Base-by-base conservation (phyloP, 805 yeast genomes). In the Schizosaccharomyces lindneri region DNA sequence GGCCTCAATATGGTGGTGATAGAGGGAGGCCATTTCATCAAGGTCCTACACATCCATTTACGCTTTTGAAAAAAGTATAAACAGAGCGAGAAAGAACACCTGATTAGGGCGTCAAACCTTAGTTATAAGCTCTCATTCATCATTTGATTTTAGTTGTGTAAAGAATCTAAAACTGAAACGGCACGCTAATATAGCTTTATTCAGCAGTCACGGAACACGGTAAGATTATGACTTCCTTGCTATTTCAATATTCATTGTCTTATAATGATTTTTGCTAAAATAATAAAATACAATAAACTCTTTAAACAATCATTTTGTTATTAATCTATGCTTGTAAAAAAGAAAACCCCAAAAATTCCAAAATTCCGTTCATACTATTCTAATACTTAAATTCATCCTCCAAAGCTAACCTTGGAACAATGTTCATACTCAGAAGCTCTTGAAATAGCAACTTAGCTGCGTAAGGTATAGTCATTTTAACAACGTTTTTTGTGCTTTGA, bases 391-490 rank as follows among this genome's bases (percentile, higher is more conserved):
- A 51, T 51, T 57, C 65, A 72, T 89, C 96, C 32, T 88, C 93
- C 65, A 93, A 73, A 72, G 82, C 84, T 71, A 93, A 77, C 68
- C 97, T 81, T 65, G 98, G 98, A 3, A 98, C 97, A 70, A 93
- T 93, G 72, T 93, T 93, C 98, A 93, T 93, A n/a, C 97, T 86
- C 70, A 93, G 77, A 67, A 93, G 78, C 72, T 93, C 98, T 76
- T 93, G 98, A 87, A 93, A 93, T 68, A 93, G 75, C 68, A 93
- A 76, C 73, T 93, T 93, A 60, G 98, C 98, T n/a, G 98, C 98
- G 69, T 93, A 93, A 5, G 98, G 98, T 70, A 93, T 89, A 7
- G 95, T 89, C 95, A 93, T 89, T 69, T 84, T 85, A 65, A 87
- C 83, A 61, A 90, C 83, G 63, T 81, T 73, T 71, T 90, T 97